Evolutionary conservation across 140 eudicot genomes (phyloP), one percentile per base, ranked within the genome.

Genomic region (Oenanthe javanica): DNA sequence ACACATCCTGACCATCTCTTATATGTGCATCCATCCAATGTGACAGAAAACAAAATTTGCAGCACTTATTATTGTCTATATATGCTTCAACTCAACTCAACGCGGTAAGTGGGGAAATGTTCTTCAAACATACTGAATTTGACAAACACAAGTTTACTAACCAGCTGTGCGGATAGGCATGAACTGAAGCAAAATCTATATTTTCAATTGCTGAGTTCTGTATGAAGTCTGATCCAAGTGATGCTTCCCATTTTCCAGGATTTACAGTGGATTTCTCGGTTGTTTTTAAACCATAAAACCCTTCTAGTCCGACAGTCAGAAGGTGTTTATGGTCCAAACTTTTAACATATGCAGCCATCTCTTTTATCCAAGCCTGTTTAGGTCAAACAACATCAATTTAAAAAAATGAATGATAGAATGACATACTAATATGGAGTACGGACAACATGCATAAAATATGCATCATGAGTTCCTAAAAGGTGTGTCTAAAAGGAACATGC

Each of bases 141-240:
- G 18, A 23, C 49, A 52, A 5, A 38, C 19, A 51, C 6, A 27
- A 72, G 52, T 21, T 55, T 21, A 82, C 85, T 73, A 15, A 87
- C 91, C 91, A 87, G 81, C 81, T 78, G 42, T 85, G 85, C 2
- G 88, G 89, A 77, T 87, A 87, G 16, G 84, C 81, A 85, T 87
- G 91, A 55, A 85, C 89, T 18, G 91, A 87, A 79, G 91, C 87
- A 85, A 87, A 87, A 79, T 87, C 89, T 23, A 87, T 87, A 52
- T 81, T 83, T 40, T 73, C 74, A 9, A 83, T 50, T 19, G 84
- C 84, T 23, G 89, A 85, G 54, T 87, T 85, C 75, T 49, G 81
- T 40, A 85, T 78, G 66, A 87, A 87, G 78, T 87, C 89, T 1
- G 89, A 77, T 57, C 91, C 89, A 19, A 87, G 87, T 74, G 78